A percentile compares a stretch with the other conserved stretches of the same genome.
These are phyloP conservation scores for Botrytis tulipae DNA, from an alignment of 2,329 filamentous ascomycete species.

Conservation along the genomic window DNA sequence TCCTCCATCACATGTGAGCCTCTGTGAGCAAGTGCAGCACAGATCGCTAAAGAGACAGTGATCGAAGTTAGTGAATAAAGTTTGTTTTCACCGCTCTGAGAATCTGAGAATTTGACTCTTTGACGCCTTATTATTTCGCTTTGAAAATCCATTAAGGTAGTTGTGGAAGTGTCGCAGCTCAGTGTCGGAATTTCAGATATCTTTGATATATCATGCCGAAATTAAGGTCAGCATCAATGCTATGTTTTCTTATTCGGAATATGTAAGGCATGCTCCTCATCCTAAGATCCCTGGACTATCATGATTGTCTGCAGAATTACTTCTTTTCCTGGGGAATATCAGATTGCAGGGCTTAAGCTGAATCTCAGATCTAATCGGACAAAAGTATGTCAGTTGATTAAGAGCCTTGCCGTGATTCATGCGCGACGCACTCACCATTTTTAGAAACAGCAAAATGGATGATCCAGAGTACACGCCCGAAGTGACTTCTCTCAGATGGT, in stretches of 20 bases:
- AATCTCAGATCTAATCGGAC: neutral
- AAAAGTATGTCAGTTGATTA: neutral
- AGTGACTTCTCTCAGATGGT: neutral
- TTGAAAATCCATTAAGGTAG: neutral
- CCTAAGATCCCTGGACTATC: neutral
- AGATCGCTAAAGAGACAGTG: neutral
- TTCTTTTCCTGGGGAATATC: neutral
- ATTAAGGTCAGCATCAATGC: neutral
- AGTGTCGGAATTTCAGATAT: neutral
- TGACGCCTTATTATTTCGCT: neutral
- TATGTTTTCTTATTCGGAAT: neutral
- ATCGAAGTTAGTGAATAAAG: neutral
- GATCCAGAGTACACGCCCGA: neutral
- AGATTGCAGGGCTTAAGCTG: neutral
- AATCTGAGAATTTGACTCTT: neutral
- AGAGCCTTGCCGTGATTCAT: neutral
- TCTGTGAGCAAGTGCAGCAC: slow-evolving; percentile 10
- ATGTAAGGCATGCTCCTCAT: neutral
- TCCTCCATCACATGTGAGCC: neutral
- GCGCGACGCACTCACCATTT: neutral
- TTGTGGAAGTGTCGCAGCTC: neutral
- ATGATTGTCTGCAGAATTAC: neutral
- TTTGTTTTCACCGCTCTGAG: neutral
- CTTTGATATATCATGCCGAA: neutral
- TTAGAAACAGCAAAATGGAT: neutral